Base-by-base conservation (phyloP, 805 yeast species). In the Starmerella vitae region DNA sequence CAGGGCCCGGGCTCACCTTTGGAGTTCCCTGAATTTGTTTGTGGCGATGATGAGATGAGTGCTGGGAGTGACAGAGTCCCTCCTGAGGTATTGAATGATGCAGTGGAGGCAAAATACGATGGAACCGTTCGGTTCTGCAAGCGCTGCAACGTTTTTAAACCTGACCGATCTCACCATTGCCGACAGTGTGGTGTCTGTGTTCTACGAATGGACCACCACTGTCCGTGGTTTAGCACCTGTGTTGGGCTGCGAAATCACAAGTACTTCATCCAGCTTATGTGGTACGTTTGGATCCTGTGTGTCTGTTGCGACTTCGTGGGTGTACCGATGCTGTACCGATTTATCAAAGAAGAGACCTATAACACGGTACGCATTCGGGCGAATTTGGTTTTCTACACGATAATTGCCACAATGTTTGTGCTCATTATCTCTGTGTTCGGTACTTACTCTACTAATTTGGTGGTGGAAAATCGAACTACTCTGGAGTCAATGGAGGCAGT, bases 151-250 rank as follows among this genome's bases (percentile, higher is more conserved):
- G 57, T 62, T 46, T 63, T 64, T 63, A 64, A 64, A 41, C 68
- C 68, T 1, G 68, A 64, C 45, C 48, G 68, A 13, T 47, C 68
- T 6, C 68, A 64, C 41, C 68, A 64, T 43, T 64, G 68, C 49
- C 48, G 62, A 21, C 49, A 56, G 28, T 65, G 68, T 50, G 45
- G 55, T 20, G 41, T 44, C 17, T 64, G 68, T 38, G 55, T 64
- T 15, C 47, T 64, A 57, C 66, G 45, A 68, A 78, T 58, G 83
- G 86, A 41, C 66, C 80, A 42, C 70, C 71, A 59, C 62, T 93
- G 58, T 70, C 96, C 96, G 0, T 88, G 97, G 97, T 84, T 85
- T 58, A 77, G 93, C 2, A 66, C 74, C 4, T 86, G 96, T 57
- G 71, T 88, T 42, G 97, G 97, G 0, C 78, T 72, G 59, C 62